These are phyloP conservation scores for Rhizodiscina lignyota DNA, from an alignment of 495 filamentous ascomycete species.

Conservation along the genomic window DNA sequence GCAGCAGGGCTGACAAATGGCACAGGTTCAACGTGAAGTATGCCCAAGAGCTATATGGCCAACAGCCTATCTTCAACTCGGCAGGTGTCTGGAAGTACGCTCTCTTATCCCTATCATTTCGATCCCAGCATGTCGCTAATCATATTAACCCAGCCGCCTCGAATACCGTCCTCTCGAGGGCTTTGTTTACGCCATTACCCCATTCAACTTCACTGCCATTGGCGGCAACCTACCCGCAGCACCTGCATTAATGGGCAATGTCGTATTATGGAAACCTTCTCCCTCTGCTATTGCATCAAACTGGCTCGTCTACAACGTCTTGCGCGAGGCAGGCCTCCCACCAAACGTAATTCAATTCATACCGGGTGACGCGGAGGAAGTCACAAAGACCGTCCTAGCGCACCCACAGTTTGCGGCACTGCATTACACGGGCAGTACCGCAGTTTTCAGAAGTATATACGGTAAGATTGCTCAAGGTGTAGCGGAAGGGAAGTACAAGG, in stretches of 20 bases:
- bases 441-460: constrained; percentile 22
- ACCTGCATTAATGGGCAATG: constrained; percentile 27
- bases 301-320: constrained; percentile 23
- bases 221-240: constrained; percentile 23
- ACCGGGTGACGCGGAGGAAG: constrained; percentile 24
- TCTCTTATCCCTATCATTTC: neutral
- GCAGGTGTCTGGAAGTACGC: constrained; percentile 24
- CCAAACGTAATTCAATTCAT: constrained; percentile 26
- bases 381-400: constrained; percentile 20
- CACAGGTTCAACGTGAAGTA: constrained; percentile 31
- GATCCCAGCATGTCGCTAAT: constrained; percentile 3
- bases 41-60: constrained; percentile 22
- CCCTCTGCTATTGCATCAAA: constrained; percentile 23
- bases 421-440: constrained; percentile 25
- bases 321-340: constrained; percentile 25
- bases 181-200: constrained; percentile 27
- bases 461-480: constrained; percentile 21
- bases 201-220: constrained; percentile 29
- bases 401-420: constrained; percentile 23
- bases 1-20: constrained; percentile 7
- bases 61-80: constrained; percentile 23
- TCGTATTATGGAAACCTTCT: constrained; percentile 26
- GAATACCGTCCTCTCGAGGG: constrained; percentile 27
- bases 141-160: constrained; percentile 15
- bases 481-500: constrained; percentile 20